A percentile compares a stretch with the other conserved stretches of the same genome.
Evolutionary conservation across 2,329 filamentous ascomycete genomes (phyloP).

Genomic region (Pyrenochaeta sp.): DNA sequence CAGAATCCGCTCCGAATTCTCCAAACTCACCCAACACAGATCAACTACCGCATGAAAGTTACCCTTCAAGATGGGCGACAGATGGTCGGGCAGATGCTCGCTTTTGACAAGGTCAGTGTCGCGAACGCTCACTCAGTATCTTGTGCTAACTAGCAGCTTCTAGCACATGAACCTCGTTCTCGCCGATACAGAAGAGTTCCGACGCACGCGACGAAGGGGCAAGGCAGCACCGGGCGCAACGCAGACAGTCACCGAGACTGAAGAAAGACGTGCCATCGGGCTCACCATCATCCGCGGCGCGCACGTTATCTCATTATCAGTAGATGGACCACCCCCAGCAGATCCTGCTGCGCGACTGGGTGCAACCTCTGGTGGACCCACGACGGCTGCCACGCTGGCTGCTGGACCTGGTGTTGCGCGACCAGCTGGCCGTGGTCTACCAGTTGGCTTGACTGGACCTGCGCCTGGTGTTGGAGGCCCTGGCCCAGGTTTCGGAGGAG

Average conservation of each 20-base stretch:
- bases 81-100: slow-evolving; percentile 97
- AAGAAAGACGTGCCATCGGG: slow-evolving; percentile 97
- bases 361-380: slow-evolving; percentile 71
- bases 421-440: slow-evolving; percentile 85
- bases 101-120: slow-evolving; percentile 86
- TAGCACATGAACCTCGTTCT: slow-evolving; percentile 99
- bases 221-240: slow-evolving; percentile 74
- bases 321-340: slow-evolving; percentile 93
- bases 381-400: slow-evolving; percentile 69
- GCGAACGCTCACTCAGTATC: background rate
- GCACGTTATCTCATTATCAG: slow-evolving; percentile 92
- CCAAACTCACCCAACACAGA: slow-evolving; percentile 63
- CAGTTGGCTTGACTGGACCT: slow-evolving; percentile 86
- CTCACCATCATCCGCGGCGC: slow-evolving; percentile 94
- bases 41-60: slow-evolving; percentile 99
- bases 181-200: slow-evolving; percentile 82
- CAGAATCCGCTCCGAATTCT: slow-evolving; percentile 19
- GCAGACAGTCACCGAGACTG: slow-evolving; percentile 78
- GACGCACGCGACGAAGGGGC: slow-evolving; percentile 52
- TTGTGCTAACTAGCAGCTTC: slow-evolving; percentile 21
- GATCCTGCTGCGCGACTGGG: slow-evolving; percentile 91
- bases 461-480: slow-evolving; percentile 86
- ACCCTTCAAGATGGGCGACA: slow-evolving; percentile 94
- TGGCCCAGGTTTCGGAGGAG: slow-evolving; percentile 67
- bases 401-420: slow-evolving; percentile 90